phyloP scores from a whole-genome alignment of 371 early-diverging fungal species.

The Syncephalastrum monosporum region DNA sequence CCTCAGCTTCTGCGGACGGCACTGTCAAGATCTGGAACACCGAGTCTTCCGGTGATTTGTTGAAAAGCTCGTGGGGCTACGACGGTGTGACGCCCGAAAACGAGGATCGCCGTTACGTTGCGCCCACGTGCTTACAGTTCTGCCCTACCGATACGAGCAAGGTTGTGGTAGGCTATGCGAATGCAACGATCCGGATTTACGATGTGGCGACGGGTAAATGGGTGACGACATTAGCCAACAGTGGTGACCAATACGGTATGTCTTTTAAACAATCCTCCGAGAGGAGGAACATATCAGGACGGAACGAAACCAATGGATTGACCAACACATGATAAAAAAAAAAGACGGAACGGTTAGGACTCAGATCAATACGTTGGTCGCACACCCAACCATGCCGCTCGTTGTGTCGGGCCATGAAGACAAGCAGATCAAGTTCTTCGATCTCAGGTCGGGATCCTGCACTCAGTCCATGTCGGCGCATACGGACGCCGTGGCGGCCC shows the following conservation, averaged over 20 bases:
- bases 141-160: conserved; percentile 57
- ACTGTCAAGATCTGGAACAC: conserved; percentile 84
- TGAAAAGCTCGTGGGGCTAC: conserved; percentile 54
- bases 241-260: conserved; percentile 65
- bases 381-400: conserved; percentile 76
- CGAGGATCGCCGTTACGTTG: conserved; percentile 3
- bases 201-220: conserved; percentile 78
- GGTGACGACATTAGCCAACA: conserved; percentile 50
- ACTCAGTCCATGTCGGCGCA: conserved; percentile 68
- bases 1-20: conserved; percentile 82
- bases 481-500: conserved; percentile 65
- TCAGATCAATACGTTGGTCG: conserved; percentile 76
- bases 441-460: conserved; percentile 51
- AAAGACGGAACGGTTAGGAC: conserved; percentile 65
- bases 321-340: not conserved
- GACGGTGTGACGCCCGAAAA: conserved; percentile 26
- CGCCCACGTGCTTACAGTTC: conserved; percentile 75
- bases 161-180: conserved; percentile 67
- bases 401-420: conserved; percentile 83
- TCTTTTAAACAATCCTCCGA: not conserved
- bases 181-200: conserved; percentile 66
- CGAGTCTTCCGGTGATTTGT: conserved; percentile 34
- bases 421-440: conserved; percentile 73
- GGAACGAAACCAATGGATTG: not conserved
- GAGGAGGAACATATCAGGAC: conserved; percentile 2